Base-by-base conservation (phyloP, 805 yeast genomes). In the Helenozyma baotianmanensis region DNA sequence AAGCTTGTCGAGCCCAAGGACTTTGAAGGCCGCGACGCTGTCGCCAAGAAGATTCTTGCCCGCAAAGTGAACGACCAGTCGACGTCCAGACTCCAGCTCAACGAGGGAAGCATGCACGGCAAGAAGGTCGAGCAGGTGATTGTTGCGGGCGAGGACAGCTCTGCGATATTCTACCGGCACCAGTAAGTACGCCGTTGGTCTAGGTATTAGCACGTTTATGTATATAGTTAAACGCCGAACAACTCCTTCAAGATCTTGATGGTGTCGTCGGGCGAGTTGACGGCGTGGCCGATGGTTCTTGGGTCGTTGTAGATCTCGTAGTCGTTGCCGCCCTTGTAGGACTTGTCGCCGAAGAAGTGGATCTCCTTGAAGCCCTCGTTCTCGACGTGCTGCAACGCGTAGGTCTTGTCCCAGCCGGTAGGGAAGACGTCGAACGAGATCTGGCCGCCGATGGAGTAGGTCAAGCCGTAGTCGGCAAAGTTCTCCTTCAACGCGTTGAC, bases 321-420 rank as follows among this genome's bases (percentile, higher is more conserved):
- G 71, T 92, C 99, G 69, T 92, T 92, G 70, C 99, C 98, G 59
- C 99, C 99, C 69, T 79, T 64, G 74, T 83, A 83, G 47, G 96
- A 76, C 76, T 92, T 92, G 76, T 92, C 99, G 69, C 99, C 98
- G 59, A 92, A 92, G 80, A 92, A 92, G 72, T 92, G 97, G 54
- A 92, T 87, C 51, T 78, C 74, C 55, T 79, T 73, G 71, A 89
- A 92, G 47, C 82, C 79, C 66, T 90, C 96, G 40, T 72, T 64
- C 54, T 68, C 86, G 51, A 92, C 89, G 67, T 90, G 98, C 66
- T 82, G 88, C 60, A 92, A 77, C 66, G 95, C 86, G 73, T 90
- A 92, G 42, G 99, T 92, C 78, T 92, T 92, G 69, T 92, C 99
- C 99, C 99, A 92, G 58, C 99, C 98, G 45, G 96, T 86, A 72